Evolutionary conservation across 2,329 filamentous ascomycete genomes (phyloP), one percentile per base, ranked within the genome.

Genomic region (Akanthomyces uredinophilus): DNA sequence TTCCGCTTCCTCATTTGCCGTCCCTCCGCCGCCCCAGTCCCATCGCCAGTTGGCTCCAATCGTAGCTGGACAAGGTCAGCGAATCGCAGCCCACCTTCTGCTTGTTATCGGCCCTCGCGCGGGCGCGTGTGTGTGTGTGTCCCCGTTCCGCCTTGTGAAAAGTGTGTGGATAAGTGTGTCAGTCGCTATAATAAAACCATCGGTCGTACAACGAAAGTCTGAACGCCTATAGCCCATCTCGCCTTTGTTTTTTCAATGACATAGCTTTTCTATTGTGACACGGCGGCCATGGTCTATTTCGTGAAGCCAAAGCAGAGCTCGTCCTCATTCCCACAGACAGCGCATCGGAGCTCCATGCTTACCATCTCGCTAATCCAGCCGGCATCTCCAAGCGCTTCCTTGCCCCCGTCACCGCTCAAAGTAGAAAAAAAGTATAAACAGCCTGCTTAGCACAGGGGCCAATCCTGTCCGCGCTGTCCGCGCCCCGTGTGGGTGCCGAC

Each of bases 61-160:
- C 20, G 46, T 24, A 41, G 46, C 46, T 58, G 14, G 20, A 58
- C 55, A 43, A 20, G 46, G 44, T 58, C 41, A 32, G 44, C 55
- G 55, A 58, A 58, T 58, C 55, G 44, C 22, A 29, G 32, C 43
- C 55, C 46, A 22, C 37, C 16, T 20, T 14, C 32, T 49, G 18
- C 32, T 35, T 59, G 46, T 18, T 59, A 51, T 59, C 56, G 56
- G 56, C 56, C 24, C 32, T 51, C 46, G 46, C 44, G 53, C 27
- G 27, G 27, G 24, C 22, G 50, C 10, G 10, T 5, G 49, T 37
- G 49, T 37, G 37, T 16, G 20, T 55, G 39, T 55, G 37, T 46
- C 2, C 5, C 37, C 37, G 14, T 39, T 16, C 13, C 37, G 37
- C 37, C 37, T 39, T 39, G 37, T 16, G 14, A 39, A 37, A 39